phyloP scores from a whole-genome alignment of 83 land plant species.

The Larix sibirica region DNA sequence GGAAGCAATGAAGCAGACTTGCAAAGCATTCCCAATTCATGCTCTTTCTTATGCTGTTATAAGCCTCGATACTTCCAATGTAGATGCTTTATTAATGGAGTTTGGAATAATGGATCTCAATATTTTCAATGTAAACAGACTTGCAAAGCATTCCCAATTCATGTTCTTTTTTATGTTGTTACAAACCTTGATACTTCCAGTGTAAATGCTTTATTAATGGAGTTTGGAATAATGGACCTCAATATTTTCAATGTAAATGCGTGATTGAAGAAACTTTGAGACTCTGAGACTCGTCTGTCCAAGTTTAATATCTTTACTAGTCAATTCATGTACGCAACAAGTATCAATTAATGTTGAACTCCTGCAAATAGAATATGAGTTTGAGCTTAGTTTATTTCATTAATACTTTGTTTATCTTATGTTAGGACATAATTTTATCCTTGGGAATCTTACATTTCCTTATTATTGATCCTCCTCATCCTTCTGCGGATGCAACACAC shows the following conservation, averaged over 20 bases:
- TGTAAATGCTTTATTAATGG: not conserved
- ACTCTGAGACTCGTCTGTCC: not conserved
- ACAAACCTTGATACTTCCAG: not conserved
- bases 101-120: not conserved
- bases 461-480: too few relatives aligned
- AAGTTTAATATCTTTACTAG: not conserved
- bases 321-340: not conserved
- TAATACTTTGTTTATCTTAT: not conserved
- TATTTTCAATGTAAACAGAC: not conserved
- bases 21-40: not conserved
- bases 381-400: not conserved
- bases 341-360: not conserved
- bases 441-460: too few relatives aligned
- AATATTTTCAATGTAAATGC: not conserved
- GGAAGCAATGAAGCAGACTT: too few relatives aligned
- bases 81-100: not conserved
- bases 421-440: not conserved
- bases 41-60: not conserved
- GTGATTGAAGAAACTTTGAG: not conserved
- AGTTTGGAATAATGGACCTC: not conserved
- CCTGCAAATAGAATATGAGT: not conserved
- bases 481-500: too few relatives aligned
- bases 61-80: not conserved
- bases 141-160: too few relatives aligned
- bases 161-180: too few relatives aligned